phyloP scores from a whole-genome alignment of 306 rosid genomes.

The Trifolium fragiferum region DNA sequence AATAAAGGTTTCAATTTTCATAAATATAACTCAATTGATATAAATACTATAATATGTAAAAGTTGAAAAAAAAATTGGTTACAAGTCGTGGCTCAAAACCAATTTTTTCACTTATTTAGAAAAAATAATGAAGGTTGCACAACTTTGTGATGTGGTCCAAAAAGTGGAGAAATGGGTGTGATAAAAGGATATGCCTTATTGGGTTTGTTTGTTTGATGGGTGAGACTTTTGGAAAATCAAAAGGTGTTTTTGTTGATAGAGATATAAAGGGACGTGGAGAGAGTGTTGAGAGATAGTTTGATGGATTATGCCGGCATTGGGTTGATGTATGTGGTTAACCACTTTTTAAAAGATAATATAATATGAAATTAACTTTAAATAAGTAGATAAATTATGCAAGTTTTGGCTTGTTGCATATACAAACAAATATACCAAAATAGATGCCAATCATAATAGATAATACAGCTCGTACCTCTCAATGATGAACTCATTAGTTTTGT shows the following conservation, averaged over 20 bases:
- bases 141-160: conserved; percentile 49
- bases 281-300: conserved; percentile 16
- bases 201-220: conserved; percentile 35
- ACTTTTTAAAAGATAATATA: conserved; percentile 19
- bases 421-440: neutral
- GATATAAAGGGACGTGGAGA: conserved; percentile 27
- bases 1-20: too few relatives aligned
- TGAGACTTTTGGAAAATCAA: conserved; percentile 27
- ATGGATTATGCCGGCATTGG: conserved; percentile 6
- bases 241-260: neutral
- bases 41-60: too few relatives aligned
- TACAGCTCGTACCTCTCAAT: conserved; percentile 18
- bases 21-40: neutral
- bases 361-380: neutral
- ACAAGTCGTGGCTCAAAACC: too few relatives aligned
- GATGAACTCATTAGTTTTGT: neutral
- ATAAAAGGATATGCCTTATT: conserved; percentile 38
- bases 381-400: neutral
- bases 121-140: conserved; percentile 12
- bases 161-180: conserved; percentile 31
- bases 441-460: neutral
- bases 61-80: too few relatives aligned
- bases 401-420: conserved; percentile 7
- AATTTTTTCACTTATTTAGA: neutral
- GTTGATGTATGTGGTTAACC: conserved; percentile 34